A percentile compares a stretch with the other conserved stretches of the same genome.
These are phyloP conservation scores for Hansenula anomala DNA, from an alignment of 1,139 yeast genomes.

Conservation along the genomic window DNA sequence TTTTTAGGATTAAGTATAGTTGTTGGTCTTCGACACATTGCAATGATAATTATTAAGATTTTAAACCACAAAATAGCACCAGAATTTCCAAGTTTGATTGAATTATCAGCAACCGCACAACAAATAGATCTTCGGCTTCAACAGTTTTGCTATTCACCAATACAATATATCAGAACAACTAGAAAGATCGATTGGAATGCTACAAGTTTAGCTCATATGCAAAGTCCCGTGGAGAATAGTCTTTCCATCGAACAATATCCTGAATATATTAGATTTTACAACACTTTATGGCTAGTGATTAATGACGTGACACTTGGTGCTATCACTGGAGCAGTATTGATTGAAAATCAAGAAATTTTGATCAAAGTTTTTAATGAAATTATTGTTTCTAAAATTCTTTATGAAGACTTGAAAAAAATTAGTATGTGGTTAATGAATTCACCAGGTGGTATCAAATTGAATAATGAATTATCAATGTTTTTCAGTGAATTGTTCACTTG, in stretches of 20 bases:
- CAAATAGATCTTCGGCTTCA: conserved; percentile 77
- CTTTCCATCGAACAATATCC: conserved; percentile 35
- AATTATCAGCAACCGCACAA: conserved; percentile 59
- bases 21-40: conserved; percentile 24
- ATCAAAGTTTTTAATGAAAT: conserved; percentile 31
- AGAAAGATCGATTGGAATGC: conserved; percentile 23
- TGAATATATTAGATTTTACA: conserved; percentile 85
- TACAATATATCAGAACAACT: conserved; percentile 62
- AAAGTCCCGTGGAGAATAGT: conserved; percentile 19
- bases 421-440: conserved; percentile 79
- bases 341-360: conserved; percentile 38
- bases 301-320: conserved; percentile 80
- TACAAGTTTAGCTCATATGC: conserved; percentile 4
- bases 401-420: conserved; percentile 37
- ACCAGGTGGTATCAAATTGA: conserved; percentile 93
- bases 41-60: conserved; percentile 31
- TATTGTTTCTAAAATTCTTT: conserved; percentile 32
- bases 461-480: conserved; percentile 79
- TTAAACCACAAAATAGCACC: conserved; percentile 31
- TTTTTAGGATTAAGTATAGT: conserved; percentile 7
- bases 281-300: conserved; percentile 79
- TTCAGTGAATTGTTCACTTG: conserved; percentile 83
- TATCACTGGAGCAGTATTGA: conserved; percentile 47
- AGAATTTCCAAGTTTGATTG: conserved; percentile 30
- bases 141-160: conserved; percentile 77